Percentiles rank a stretch among this genome's conserved stretches.
phyloP scores from a whole-genome alignment of 2,329 filamentous ascomycete species.

The Mycosphaerella sp. region DNA sequence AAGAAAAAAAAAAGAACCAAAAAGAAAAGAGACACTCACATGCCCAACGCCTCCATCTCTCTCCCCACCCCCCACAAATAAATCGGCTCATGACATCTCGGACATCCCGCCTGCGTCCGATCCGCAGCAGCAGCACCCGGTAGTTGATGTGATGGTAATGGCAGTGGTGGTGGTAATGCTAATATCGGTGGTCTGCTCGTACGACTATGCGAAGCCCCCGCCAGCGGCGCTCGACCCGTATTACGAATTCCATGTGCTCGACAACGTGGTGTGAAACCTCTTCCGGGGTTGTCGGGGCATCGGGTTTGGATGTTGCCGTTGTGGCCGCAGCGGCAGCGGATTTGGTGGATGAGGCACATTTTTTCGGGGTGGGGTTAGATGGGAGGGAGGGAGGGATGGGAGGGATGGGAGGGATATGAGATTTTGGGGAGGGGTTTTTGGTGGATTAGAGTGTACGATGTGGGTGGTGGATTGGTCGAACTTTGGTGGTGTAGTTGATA shows the following conservation, averaged over 20 bases:
- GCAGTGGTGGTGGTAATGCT: no score
- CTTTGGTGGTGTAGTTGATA: not conserved
- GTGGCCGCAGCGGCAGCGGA: slow-evolving; percentile 7
- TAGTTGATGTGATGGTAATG: no score
- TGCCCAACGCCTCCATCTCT: slow-evolving; percentile 1
- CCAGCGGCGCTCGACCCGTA: slow-evolving; percentile 1
- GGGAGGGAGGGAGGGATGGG: no score
- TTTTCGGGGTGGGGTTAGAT: not conserved
- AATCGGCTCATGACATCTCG: not conserved
- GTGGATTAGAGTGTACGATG: not conserved
- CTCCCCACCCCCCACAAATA: slow-evolving; percentile 6
- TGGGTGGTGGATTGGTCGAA: not conserved
- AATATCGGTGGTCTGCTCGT: not conserved
- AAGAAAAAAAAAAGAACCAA: no score
- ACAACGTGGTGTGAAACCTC: slow-evolving; percentile 2
- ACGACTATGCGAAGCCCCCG: not conserved
- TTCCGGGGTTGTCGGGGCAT: slow-evolving; percentile 5
- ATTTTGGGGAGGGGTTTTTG: not conserved
- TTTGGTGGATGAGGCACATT: slow-evolving; percentile 4
- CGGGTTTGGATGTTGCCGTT: slow-evolving; percentile 1
- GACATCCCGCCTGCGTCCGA: not conserved
- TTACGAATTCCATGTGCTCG: not conserved
- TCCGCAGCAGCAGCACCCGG: not conserved
- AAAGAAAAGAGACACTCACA: not conserved
- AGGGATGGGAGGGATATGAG: not conserved